Evolutionary conservation across 176 grass and related monocot species (phyloP).

Genomic region (Areca catechu): DNA sequence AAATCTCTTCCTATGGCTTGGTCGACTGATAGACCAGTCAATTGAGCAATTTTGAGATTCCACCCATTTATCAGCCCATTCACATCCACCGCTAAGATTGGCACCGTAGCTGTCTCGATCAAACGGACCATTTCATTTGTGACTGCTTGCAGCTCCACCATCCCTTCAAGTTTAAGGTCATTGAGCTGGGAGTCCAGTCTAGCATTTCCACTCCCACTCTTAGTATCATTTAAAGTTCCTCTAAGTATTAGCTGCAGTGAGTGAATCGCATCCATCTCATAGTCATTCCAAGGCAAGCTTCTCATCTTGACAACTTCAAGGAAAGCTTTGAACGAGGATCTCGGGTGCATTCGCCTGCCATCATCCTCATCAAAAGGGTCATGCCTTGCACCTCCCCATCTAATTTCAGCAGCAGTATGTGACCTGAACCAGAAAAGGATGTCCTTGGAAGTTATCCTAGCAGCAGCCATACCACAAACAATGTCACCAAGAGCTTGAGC

Average conservation of each 20-base stretch:
- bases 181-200: conserved; percentile 51
- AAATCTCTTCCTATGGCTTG: conserved; percentile 80
- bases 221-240: conserved; percentile 40
- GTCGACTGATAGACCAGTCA: conserved; percentile 66
- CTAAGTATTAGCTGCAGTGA: conserved; percentile 90
- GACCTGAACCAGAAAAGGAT: conserved; percentile 88
- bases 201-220: conserved; percentile 5
- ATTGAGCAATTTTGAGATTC: conserved; percentile 78
- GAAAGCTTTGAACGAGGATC: conserved; percentile 88
- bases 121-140: conserved; percentile 96
- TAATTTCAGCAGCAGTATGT: conserved; percentile 71
- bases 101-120: conserved; percentile 88
- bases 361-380: conserved; percentile 67
- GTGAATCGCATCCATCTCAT: conserved; percentile 95
- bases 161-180: conserved; percentile 70
- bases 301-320: conserved; percentile 92
- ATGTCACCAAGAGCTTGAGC: conserved; percentile 54
- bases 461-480: conserved; percentile 81
- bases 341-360: conserved; percentile 78
- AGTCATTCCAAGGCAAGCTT: conserved; percentile 72
- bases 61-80: conserved; percentile 85
- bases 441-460: conserved; percentile 78
- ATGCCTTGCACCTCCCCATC: conserved; percentile 91
- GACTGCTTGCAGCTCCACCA: conserved; percentile 74
- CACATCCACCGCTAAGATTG: conserved; percentile 81